Base-by-base conservation (phyloP, 345 rosid species). In the Luvunga scandens region DNA sequence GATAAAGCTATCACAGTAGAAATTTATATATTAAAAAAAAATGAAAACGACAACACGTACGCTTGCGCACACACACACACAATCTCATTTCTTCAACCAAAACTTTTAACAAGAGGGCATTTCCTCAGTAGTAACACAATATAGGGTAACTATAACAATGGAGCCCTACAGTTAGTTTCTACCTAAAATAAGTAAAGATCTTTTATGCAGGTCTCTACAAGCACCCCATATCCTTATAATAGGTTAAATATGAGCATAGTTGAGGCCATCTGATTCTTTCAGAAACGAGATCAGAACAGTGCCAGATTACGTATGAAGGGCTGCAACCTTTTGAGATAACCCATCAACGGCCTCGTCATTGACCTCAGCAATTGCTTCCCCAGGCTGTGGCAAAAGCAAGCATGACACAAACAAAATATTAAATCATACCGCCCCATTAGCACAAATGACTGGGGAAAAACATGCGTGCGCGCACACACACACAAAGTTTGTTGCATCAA, bases 301-400 rank as follows among this genome's bases (percentile, higher is more conserved):
- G 16, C 19, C 69, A 67, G 65, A 82, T 89, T 89, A 88, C 27
- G 87, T 78, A 80, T 85, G 85, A 42, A 96, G 88, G 28, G 82
- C 80, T 24, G 87, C 88, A 10, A 94, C 83, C 84, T 88, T 89
- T 59, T 80, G 86, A 67, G 97, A 66, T 87, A 94, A 80, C 8
- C 73, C 89, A 2, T 87, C 87, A 2, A 85, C 85, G 9, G 75
- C 71, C 77, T 92, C 98, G 2, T 90, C 87, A 2, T 59, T 61
- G 6, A 25, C 84, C 82, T 86, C 94, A 6, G 81, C 38, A 65
- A 89, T 90, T 2, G 89, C 66, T 60, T 87, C 90, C 77, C 82
- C 94, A 48, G 76, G 80, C 90, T 87, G 82, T 61, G 24, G 56
- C 39, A 84, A 67, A n/a, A 9, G 63, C 36, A 39, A 24, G 30